Evolutionary conservation across 805 yeast species (phyloP), one percentile per base, ranked within the genome.

Genomic region (Blastobotrys mokoenaii): DNA sequence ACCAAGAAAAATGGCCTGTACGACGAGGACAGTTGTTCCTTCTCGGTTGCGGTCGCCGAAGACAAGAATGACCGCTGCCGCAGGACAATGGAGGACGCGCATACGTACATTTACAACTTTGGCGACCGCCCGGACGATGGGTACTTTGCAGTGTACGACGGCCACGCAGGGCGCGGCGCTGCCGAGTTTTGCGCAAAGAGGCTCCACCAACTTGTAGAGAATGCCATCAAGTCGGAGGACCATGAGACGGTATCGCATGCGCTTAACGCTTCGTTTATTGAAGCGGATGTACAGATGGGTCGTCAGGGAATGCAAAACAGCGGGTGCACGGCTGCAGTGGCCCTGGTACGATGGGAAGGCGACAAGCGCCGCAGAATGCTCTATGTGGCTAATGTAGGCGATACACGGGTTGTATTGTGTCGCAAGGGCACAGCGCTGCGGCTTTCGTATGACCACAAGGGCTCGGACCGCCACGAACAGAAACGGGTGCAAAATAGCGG

Each of bases 311-410:
- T 74, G 39, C 88, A 88, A 1, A 76, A 82, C 30, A 80, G 95
- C 47, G 98, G 98, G 0, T 80, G 93, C 54, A 93, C 97, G 0
- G 97, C 96, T 0, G 96, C 94, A 0, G 96, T 89, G 5, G 96
- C 96, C 1, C 76, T 90, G 0, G 62, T 87, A 48, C 14, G 38
- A 7, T 16, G 18, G 41, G 77, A 11, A 77, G 98, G 46, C 78
- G 83, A 43, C 4, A 34, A 34, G 38, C 16, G 16, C 16, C 14
- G 16, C 18, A 67, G 96, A 49, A 78, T 82, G 78, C 70, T 93
- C 30, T 86, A 86, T 57, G 88, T 97, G 0, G 95, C 96, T 7
- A 93, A 93, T 59, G 97, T 86, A 3, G 98, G 98, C 3, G 98
- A 93, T 63, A 80, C 93, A 49, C 73, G 97, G 50, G 73, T 89